Base-by-base conservation (phyloP, 2,329 filamentous ascomycete genomes). In the Teratosphaeria destructans region DNA sequence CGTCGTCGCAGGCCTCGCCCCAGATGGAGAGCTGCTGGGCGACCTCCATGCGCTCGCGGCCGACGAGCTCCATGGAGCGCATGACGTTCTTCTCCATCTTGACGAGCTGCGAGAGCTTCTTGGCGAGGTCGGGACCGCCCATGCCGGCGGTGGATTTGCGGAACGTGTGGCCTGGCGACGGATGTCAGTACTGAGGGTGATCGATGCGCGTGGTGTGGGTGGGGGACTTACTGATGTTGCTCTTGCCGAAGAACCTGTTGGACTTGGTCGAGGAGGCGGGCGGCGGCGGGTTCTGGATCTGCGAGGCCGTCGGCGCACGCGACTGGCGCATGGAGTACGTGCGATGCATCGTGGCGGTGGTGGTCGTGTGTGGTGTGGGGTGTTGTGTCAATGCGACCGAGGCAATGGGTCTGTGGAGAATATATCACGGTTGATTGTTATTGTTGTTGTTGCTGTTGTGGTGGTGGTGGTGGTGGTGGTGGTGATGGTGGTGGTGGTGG, bases 71-170 rank as follows among this genome's bases (percentile, higher is more conserved):
- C 82, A 97, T 86, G 74, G 91, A 96, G 76, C 94, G 90, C 94
- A 99, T 99, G 60, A 96, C 90, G 74, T 99, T 97, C 86, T 99
- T 99, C 80, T 99, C 94, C 94, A 99, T 99, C 85, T 99, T 99
- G 64, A 99, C 94, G 57, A 99, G 84, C 79, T 95, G 90, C 49
- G 92, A 90, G 63, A 99, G 86, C 83, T 99, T 99, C 84, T 96
- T 96, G 61, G 94, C 88, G 61, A 99, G 86, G 71, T 99, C 94
- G 60, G 92, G 85, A 39, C 85, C 85, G 70, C 90, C 91, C 68
- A 88, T 86, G 66, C 88, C 89, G 64, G 88, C 87, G 58, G 86
- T 82, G 71, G 87, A 87, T 72, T 85, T 83, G 68, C 89, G 84
- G 73, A 91, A 84, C 52, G 81, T 83, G 80, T 89, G 84, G 72